Evolutionary conservation across 306 rosid genomes (phyloP).

Genomic region (Trichosanthes truncata): DNA sequence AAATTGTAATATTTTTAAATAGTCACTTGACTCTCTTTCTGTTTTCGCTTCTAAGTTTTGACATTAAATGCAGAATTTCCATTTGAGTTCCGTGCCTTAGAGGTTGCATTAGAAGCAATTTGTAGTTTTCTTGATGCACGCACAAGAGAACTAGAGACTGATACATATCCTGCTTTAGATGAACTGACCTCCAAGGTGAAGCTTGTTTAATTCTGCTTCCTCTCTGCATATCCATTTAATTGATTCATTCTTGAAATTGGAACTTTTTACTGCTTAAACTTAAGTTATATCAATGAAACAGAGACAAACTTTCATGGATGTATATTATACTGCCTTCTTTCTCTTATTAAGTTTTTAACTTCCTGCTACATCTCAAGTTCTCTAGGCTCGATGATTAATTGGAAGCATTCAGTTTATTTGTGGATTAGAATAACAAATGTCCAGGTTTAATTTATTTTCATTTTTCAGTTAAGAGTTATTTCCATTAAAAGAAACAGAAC

Average conservation of each 20-base stretch:
- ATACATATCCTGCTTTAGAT: conserved; percentile 90
- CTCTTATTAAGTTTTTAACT: background rate
- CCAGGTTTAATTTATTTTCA: background rate
- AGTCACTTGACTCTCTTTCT: background rate
- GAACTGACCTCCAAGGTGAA: conserved; percentile 86
- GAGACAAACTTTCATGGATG: background rate
- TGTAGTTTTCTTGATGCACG: conserved; percentile 97
- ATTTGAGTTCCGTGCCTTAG: conserved; percentile 91
- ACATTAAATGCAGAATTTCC: conserved; percentile 61
- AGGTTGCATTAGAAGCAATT: conserved; percentile 91
- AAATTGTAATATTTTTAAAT: background rate
- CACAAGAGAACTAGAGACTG: conserved; percentile 82
- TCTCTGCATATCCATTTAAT: background rate
- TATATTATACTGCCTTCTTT: background rate
- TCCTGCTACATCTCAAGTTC: background rate
- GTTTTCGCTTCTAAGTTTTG: conserved; percentile 4
- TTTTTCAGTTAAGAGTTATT: background rate
- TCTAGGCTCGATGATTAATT: background rate
- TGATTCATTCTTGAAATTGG: background rate
- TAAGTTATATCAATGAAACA: background rate
- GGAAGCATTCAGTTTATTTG: background rate
- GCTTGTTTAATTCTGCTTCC: background rate
- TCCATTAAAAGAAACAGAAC: background rate
- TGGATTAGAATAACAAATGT: background rate
- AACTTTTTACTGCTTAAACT: background rate